phyloP scores from a whole-genome alignment of 331 rosid genomes.

The Quercus tomentella region DNA sequence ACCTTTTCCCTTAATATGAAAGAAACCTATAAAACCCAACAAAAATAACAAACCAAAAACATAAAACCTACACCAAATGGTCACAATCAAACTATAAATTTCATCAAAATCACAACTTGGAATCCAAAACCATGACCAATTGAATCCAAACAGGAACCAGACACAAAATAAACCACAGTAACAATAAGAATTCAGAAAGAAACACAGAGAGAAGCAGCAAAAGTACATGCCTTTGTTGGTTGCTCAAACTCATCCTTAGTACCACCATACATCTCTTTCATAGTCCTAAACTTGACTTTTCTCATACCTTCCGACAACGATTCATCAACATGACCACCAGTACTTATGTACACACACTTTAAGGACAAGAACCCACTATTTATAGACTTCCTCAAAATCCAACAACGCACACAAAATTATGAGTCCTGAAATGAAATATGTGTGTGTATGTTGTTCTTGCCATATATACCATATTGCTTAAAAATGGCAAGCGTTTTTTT shows the following conservation, averaged over 20 bases:
- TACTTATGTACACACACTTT: background rate
- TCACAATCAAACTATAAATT: background rate
- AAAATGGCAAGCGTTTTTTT: no score
- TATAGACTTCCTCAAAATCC: background rate
- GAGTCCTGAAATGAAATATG: background rate
- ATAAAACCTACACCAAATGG: background rate
- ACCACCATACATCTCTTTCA: background rate
- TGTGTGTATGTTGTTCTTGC: background rate
- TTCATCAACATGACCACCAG: background rate
- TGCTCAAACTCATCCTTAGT: background rate
- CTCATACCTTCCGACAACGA: background rate
- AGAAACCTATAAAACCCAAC: background rate
- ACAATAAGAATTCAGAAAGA: no score
- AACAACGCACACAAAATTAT: background rate
- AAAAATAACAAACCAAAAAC: background rate
- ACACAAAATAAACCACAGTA: no score
- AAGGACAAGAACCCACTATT: background rate
- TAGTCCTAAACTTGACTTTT: background rate
- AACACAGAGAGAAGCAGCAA: no score
- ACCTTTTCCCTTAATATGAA: background rate
- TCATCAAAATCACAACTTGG: no score
- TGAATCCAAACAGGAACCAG: no score
- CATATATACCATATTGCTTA: background rate
- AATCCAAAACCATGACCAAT: no score
- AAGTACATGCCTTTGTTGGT: no score